Evolutionary conservation across 805 yeast species (phyloP), one percentile per base, ranked within the genome.

Genomic region (Hanseniaspora thailandica): DNA sequence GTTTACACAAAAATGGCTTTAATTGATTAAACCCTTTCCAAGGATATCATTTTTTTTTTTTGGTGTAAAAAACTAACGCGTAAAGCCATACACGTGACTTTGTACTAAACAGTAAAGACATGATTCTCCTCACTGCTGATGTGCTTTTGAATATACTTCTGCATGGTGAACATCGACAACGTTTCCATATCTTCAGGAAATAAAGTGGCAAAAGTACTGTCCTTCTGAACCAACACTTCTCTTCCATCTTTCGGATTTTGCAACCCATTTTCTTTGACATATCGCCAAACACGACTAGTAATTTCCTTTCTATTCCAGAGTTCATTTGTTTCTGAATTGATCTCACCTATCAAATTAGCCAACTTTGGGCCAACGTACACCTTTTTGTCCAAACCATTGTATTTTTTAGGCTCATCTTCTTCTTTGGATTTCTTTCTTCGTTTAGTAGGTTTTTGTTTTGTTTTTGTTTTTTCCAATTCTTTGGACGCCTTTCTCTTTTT

Each of bases 241-340:
- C 90, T 70, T 57, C 75, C 73, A 64, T 86, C 85, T 1, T 69
- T 60, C 1, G 88, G 84, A 57, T 83, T 78, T 62, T 85, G 94
- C 30, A 86, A 65, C 28, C 76, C 64, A 55, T 82, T 62, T 10
- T 64, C 75, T 59, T 80, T 81, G 54, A 86, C 83, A 64, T 86
- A 78, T 13, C 71, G 75, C 94, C 94, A 85, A 5, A 84, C 63
- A 45, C 66, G 66, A 57, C 82, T 82, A 9, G 84, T 88, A 17
- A 83, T 80, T 62, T 82, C 82, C 0, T 90, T 80, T 58, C 95
- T 68, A 20, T 43, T 38, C 53, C 53, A 49, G 10, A 20, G 10
- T 13, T 39, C 53, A 19, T 34, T 34, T 25, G 41, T 39, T 1
- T 33, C 34, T 2, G 31, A 23, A 17, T 41, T 22, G 10, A 4